Evolutionary conservation across 192 early-diverging fungal genomes (phyloP), one percentile per base, ranked within the genome.

Genomic region (Entomortierella chlamydospora): DNA sequence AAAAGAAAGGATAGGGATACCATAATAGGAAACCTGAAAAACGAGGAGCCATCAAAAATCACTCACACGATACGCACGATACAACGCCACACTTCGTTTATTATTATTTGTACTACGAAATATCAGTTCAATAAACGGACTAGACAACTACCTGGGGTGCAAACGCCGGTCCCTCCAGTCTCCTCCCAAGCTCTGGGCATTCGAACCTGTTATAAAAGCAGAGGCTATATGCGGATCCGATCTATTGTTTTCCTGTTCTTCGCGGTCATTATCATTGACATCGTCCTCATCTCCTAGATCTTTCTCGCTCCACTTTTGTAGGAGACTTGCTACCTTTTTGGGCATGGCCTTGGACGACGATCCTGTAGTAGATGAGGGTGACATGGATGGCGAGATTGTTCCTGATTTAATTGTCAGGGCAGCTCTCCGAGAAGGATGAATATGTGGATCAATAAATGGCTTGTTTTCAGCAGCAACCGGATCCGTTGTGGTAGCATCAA

Each of bases 291-390:
- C 33, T 10, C 61, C 61, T 29, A 41, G 9, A 33, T 79, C 76
- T 43, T 79, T 79, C 23, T 79, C 76, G 31, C 64, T 70, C 76
- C 76, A 79, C 37, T 61, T 70, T 49, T 79, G 76, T 25, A 79
- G 25, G 37, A 79, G 18, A 41, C 23, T 79, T 0, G 76, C 76
- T 28, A 79, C 31, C 41, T 79, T 79, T 51, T 70, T 79, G 28
- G 76, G 76, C 76, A 79, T 79, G 5, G 49, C 22, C 25, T 79
- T 79, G 4, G 71, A 58, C 11, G 69, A 41, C 7, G 57, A 51
- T 13, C 33, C 39, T 0, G 37, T 51, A 13, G 72, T 17, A 23
- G 74, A 64, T 12, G 71, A 61, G 0, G 31, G 33, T 23, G 54
- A 30, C 4, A 31, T 3, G 12, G 71, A 61, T 2, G 31, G 33